Conservation (phyloP, 1,284 basidiomycete genomes). For the Erythrobasidium hasegawianum region DNA sequence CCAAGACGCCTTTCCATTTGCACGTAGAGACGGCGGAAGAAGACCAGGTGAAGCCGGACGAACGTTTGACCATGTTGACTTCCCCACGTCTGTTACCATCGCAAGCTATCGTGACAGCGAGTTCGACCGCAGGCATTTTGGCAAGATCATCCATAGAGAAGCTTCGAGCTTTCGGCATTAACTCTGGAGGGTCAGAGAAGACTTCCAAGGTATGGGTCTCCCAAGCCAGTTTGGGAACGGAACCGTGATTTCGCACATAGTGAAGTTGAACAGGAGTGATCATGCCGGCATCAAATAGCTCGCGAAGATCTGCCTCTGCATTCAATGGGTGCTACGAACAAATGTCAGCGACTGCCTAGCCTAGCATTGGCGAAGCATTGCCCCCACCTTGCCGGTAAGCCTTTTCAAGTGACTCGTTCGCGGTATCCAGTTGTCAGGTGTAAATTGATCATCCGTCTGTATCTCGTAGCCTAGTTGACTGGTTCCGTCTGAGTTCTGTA, state of each 20-base stretch:
- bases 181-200: slow-evolving; percentile 34
- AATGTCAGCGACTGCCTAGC: neutral
- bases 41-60: slow-evolving; percentile 36
- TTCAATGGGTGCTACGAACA: slow-evolving; percentile 35
- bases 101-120: slow-evolving; percentile 37
- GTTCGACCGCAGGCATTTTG: neutral
- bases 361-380: neutral
- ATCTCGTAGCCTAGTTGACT: slow-evolving; percentile 36
- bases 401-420: slow-evolving; percentile 33
- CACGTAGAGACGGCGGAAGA: slow-evolving; percentile 35
- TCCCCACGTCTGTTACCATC: slow-evolving; percentile 38
- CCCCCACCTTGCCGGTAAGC: slow-evolving; percentile 26
- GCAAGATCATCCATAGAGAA: neutral
- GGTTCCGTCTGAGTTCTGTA: slow-evolving; percentile 9
- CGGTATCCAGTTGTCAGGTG: slow-evolving; percentile 36
- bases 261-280: slow-evolving; percentile 38
- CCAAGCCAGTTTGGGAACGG: slow-evolving; percentile 37
- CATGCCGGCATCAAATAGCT: slow-evolving; percentile 37
- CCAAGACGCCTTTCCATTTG: slow-evolving; percentile 37
- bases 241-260: slow-evolving; percentile 39
- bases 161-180: slow-evolving; percentile 4
- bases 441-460: slow-evolving; percentile 39
- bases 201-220: slow-evolving; percentile 36
- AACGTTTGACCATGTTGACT: slow-evolving; percentile 39
- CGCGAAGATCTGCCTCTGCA: slow-evolving; percentile 34